Evolutionary conservation across 345 rosid species (phyloP), one percentile per base, ranked within the genome.

Genomic region (Firmiana major): DNA sequence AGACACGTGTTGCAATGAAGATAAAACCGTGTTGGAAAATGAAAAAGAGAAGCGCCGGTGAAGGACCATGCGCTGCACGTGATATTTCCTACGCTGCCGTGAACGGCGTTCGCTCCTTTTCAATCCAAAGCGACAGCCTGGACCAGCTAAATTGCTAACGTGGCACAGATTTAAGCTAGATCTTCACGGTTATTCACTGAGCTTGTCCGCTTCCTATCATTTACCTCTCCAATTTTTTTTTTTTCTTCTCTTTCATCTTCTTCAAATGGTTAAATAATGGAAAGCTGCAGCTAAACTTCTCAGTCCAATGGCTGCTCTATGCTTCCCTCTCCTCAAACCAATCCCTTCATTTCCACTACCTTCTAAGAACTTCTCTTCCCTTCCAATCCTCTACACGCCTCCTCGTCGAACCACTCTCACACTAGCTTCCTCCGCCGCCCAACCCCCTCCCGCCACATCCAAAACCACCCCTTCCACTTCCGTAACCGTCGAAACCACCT

Each of bases 231-330:
- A 28, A 26, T 34, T 63, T 9, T n/a, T n/a, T n/a, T n/a, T n/a
- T n/a, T n/a, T n/a, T n/a, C n/a, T n/a, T n/a, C n/a, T n/a, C n/a
- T n/a, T 42, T 26, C 45, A 16, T 16, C 73, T 70, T 26, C 43
- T 49, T 28, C 26, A 9, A 57, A 21, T 6, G 6, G 31, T 3
- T 57, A 0, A 2, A 49, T 28, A 51, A 49, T 17, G 45, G 36
- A 51, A 51, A 8, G 15, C 60, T 17, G 59, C 42, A 31, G 74
- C 45, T 31, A 31, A 24, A 28, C 1, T 59, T 59, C 24, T 24
- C 73, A 71, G 17, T 31, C 0, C 60, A 71, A 63, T 75, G 70
- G 77, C 77, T 62, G 9, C 77, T n/a, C 70, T 19, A 38, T 60
- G 58, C 3, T 24, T 75, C 31, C 11, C 71, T 36, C 53, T 49